phyloP scores from a whole-genome alignment of 1,284 basidiomycete genomes.

The Rhizopogon hawkerae region DNA sequence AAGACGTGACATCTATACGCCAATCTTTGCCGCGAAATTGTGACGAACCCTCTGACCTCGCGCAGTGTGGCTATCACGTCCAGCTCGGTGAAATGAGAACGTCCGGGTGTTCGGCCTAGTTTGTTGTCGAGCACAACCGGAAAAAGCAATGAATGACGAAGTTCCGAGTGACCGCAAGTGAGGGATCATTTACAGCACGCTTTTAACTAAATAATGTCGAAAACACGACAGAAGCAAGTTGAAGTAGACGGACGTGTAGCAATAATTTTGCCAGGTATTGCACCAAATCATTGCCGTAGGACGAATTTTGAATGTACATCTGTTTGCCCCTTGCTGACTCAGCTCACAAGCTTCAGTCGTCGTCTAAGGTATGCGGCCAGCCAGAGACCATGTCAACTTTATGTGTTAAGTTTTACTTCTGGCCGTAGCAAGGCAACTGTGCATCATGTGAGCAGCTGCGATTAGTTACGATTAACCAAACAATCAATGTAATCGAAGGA shows the following conservation, averaged over 20 bases:
- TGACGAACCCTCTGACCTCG: slow-evolving; percentile 13
- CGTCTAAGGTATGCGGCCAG: too few species aligned
- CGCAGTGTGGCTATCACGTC: slow-evolving; percentile 25
- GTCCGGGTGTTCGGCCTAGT: slow-evolving; percentile 29
- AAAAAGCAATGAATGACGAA: slow-evolving; percentile 50
- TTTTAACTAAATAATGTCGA: slow-evolving; percentile 3
- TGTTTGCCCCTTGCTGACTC: slow-evolving; percentile 9
- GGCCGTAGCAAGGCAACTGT: too few species aligned
- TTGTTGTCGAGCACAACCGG: slow-evolving; percentile 40
- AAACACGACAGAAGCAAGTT: not conserved
- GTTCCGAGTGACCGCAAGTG: slow-evolving; percentile 43
- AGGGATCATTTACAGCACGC: slow-evolving; percentile 28
- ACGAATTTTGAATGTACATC: slow-evolving; percentile 7
- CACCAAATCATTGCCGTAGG: not conserved
- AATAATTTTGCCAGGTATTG: slow-evolving; percentile 1
- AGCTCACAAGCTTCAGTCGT: not conserved
- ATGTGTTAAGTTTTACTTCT: too few species aligned
- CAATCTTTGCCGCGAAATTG: slow-evolving; percentile 19
- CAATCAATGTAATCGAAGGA: too few species aligned
- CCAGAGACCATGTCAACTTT: too few species aligned
- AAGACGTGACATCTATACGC: slow-evolving; percentile 13
- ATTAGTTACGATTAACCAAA: too few species aligned
- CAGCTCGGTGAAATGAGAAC: slow-evolving; percentile 32
- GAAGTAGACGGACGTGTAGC: not conserved
- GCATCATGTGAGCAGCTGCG: too few species aligned